Conservation (phyloP, 208 protist genomes). For the Angomonas ambiguus region DNA sequence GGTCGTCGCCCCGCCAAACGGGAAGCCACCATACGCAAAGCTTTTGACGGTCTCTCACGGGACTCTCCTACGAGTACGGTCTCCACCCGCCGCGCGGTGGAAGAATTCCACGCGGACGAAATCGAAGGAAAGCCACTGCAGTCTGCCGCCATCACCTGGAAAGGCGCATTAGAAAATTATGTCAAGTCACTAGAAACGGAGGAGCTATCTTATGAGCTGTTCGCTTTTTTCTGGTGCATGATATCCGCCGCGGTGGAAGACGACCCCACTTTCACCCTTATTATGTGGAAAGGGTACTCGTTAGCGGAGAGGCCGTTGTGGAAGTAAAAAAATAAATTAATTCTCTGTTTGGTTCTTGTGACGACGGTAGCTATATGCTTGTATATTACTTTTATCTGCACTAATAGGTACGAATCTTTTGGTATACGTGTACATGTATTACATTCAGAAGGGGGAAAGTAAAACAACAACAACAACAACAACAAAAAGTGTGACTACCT, state of each 20-base stretch:
- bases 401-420: neutral
- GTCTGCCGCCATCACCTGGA: slow-evolving; percentile 32
- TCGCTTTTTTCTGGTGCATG: slow-evolving; percentile 72
- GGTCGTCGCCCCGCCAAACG: slow-evolving; percentile 44
- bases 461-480: neutral
- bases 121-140: slow-evolving; percentile 38
- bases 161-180: slow-evolving; percentile 32
- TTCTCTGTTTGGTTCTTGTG: too few species aligned
- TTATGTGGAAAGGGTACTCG: slow-evolving; percentile 73
- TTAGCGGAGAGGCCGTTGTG: slow-evolving; percentile 37
- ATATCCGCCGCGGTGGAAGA: slow-evolving; percentile 70
- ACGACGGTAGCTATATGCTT: too few species aligned
- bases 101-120: slow-evolving; percentile 29
- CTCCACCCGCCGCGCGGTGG: neutral
- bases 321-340: slow-evolving; percentile 1
- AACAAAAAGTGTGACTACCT: too few species aligned
- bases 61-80: slow-evolving; percentile 5
- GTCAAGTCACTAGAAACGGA: slow-evolving; percentile 29
- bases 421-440: neutral
- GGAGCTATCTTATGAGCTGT: slow-evolving; percentile 46
- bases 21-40: slow-evolving; percentile 54
- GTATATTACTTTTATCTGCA: neutral
- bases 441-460: neutral
- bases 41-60: slow-evolving; percentile 44
- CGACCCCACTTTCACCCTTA: slow-evolving; percentile 75